Conservation (phyloP, 331 rosid genomes). For the Quercus tomentella region DNA sequence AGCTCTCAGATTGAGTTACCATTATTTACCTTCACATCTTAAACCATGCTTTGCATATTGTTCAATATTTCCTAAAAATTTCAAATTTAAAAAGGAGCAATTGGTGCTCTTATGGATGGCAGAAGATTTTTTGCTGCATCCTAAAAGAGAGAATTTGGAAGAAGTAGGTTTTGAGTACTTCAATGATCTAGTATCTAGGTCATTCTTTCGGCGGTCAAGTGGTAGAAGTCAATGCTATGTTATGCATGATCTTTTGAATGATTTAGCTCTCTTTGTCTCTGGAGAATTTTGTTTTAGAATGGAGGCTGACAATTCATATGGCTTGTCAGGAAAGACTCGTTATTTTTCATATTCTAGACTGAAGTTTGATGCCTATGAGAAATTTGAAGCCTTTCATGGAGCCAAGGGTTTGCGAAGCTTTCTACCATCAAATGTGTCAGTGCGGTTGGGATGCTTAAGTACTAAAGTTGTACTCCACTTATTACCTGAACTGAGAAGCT, state of each 20-base stretch:
- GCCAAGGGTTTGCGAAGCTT: slow-evolving; percentile 1
- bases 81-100: background rate
- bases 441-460: slow-evolving; percentile 8
- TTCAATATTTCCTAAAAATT: slow-evolving; percentile 19
- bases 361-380: too few relatives aligned
- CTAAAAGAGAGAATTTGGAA: slow-evolving; percentile 1
- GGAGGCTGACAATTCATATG: too few relatives aligned
- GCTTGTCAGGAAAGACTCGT: too few relatives aligned
- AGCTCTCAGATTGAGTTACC: slow-evolving; percentile 12
- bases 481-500: background rate
- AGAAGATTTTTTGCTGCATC: background rate
- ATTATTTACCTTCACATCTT: background rate
- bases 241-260: too few relatives aligned
- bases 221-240: too few relatives aligned
- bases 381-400: too few relatives aligned
- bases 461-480: slow-evolving; percentile 9
- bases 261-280: too few relatives aligned
- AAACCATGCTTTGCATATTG: slow-evolving; percentile 19
- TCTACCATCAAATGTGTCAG: slow-evolving; percentile 17
- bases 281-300: too few relatives aligned
- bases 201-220: background rate
- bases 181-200: slow-evolving; percentile 21
- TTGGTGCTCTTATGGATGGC: slow-evolving; percentile 14
- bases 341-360: too few relatives aligned
- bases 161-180: slow-evolving; percentile 15